Evolutionary conservation across 441 rosid genomes (phyloP), one percentile per base, ranked within the genome.

Genomic region (Erodium texanum): DNA sequence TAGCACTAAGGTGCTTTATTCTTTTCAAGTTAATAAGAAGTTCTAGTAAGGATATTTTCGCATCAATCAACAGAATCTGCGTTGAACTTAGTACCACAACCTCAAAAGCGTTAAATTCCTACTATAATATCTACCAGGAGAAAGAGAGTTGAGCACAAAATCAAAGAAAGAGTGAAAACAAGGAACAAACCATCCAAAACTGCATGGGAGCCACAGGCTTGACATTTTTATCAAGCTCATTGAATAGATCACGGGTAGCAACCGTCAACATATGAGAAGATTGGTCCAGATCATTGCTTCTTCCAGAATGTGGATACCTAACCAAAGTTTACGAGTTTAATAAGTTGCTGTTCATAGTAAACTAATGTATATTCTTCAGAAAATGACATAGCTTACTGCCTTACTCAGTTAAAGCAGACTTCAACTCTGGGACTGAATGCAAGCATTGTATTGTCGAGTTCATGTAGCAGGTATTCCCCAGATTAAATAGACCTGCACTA

Each of bases 391-490:
- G 7, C 61, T 54, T 71, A 90, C 97, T 5, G 19, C 6, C 61
- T 54, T 71, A 90, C 97, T 78, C 73, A 62, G 79, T 61, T 70
- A 93, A 80, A 75, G 92, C 85, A 74, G 92, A 85, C 78, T 90
- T 90, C 87, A 93, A 78, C 80, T 93, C 96, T 20, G 98, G 98
- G 72, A 93, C 97, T 45, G 92, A 89, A 80, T 93, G 96, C 74
- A 89, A 76, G 79, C 97, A 93, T 69, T 93, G 98, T 54, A 89
- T 62, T 0, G 97, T 90, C 12, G 98, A 90, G 84, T 93, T 93
- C 98, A 93, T 90, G 83, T 88, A 93, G 83, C 98, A 93, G 8
- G 97, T 93, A 81, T 93, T 87, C 64, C 97, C 98, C 52, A 93
- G 81, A 76, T 93, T 93, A 74, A 83, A 74, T 38, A 93, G 77